These are phyloP conservation scores for Monilinia laxa DNA, from an alignment of 2,329 filamentous ascomycete species.

Conservation along the genomic window DNA sequence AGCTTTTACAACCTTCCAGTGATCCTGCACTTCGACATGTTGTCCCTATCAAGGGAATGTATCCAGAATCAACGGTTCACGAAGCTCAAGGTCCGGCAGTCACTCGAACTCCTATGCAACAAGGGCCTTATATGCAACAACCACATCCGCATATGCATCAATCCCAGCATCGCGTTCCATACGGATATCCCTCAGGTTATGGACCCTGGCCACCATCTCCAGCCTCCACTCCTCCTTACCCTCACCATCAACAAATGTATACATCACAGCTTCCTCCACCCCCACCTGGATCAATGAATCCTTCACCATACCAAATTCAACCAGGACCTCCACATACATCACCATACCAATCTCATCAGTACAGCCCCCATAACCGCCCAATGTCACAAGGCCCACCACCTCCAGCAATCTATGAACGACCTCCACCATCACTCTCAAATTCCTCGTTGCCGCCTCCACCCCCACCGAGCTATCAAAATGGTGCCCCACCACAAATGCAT, in stretches of 20 bases:
- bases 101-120: constrained; percentile 69
- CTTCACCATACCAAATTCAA: constrained; percentile 37
- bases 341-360: constrained; percentile 36
- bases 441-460: constrained; percentile 40
- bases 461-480: constrained; percentile 29
- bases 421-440: constrained; percentile 41
- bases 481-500: constrained; percentile 24
- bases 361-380: constrained; percentile 35
- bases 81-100: constrained; percentile 81
- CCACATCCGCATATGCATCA: constrained; percentile 44
- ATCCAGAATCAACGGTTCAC: constrained; percentile 91
- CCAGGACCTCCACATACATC: constrained; percentile 38
- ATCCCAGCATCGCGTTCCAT: constrained; percentile 41
- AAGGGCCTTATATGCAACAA: constrained; percentile 46
- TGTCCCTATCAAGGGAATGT: constrained; percentile 88
- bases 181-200: constrained; percentile 45
- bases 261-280: constrained; percentile 44
- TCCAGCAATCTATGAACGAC: constrained; percentile 39
- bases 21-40: constrained; percentile 81
- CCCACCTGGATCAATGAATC: constrained; percentile 37
- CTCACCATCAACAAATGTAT: constrained; percentile 43
- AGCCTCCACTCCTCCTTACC: constrained; percentile 52
- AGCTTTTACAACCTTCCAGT: constrained; percentile 76
- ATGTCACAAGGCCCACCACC: constrained; percentile 25
- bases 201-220: constrained; percentile 55